phyloP scores from a whole-genome alignment of 352 stramenopile genomes.

The Phytophthora syringae region DNA sequence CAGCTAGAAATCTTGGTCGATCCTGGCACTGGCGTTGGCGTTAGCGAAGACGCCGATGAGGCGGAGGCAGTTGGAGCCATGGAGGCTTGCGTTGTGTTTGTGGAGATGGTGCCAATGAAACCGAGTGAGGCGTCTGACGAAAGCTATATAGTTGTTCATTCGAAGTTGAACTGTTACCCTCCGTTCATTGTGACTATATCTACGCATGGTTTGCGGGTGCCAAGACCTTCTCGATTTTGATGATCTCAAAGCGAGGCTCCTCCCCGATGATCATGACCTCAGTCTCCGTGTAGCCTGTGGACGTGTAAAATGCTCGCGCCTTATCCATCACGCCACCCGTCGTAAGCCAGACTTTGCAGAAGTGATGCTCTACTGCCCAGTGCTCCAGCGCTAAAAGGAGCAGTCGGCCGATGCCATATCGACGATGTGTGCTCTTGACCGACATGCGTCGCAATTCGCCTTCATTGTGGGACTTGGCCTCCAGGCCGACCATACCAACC shows the following conservation, averaged over 20 bases:
- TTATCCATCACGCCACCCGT: slow-evolving; percentile 29
- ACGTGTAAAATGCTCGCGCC: slow-evolving; percentile 29
- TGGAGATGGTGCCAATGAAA: no score
- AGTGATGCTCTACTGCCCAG: slow-evolving; percentile 26
- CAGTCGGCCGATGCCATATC: slow-evolving; percentile 38
- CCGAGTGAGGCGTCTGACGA: no score
- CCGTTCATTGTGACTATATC: background rate
- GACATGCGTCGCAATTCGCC: slow-evolving; percentile 50
- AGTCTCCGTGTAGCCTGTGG: slow-evolving; percentile 25
- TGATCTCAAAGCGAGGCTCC: slow-evolving; percentile 22
- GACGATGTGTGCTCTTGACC: slow-evolving; percentile 35
- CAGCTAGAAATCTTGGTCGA: no score
- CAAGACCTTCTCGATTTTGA: slow-evolving; percentile 35
- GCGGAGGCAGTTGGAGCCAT: no score
- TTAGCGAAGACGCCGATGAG: no score
- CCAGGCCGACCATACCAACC: slow-evolving; percentile 42
- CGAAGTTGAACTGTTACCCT: background rate
- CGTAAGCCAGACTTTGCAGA: slow-evolving; percentile 38
- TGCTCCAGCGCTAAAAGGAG: slow-evolving; percentile 36
- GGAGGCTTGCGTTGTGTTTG: no score
- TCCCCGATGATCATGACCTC: slow-evolving; percentile 15
- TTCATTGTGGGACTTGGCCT: slow-evolving; percentile 31
- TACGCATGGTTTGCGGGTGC: background rate
- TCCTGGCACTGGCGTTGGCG: no score
- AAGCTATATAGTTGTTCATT: background rate